Evolutionary conservation across 306 rosid genomes (phyloP), one percentile per base, ranked within the genome.

Genomic region (Biancaea sappan): DNA sequence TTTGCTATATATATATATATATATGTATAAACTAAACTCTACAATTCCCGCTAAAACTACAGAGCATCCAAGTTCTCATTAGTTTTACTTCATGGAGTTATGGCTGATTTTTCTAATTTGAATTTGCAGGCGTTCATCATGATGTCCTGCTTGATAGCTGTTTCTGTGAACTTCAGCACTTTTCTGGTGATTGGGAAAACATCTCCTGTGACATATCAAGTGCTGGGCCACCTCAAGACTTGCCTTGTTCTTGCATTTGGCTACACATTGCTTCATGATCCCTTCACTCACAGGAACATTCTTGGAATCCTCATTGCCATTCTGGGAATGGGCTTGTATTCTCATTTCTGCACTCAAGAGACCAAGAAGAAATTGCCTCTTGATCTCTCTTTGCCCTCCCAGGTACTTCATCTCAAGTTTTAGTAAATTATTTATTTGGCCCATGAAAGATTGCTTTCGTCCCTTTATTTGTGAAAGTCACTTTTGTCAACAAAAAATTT

Each of bases 161-260:
- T 94, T 24, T 86, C 93, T 2, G 99, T 94, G 82, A 94, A 94
- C 93, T 94, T 94, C 34, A 94, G 99, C 85, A 94, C 99, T 0
- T 94, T 94, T 68, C 73, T 94, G 77, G 99, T 94, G 13, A 94
- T 94, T 52, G 99, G 99, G 2, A 94, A 92, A 84, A 94, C 99
- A 76, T 94, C 99, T 14, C 99, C 99, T 0, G 99, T 94, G 21
- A 94, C 99, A 2, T 94, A 94, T 67, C 99, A 94, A 87, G 99
- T 94, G 47, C 77, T 94, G 15, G 99, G 99, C 14, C 99, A 94
- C 75, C 97, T 94, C 81, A 94, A 94, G 86, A 94, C 99, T 16
- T 94, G 99, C 80, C 95, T 94, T 79, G 95, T 94, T 61, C 88
- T 94, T 24, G 99, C 83, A 48, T 92, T 94, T 86, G 97, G 97